Conservation (phyloP, 108 stramenopile genomes). For the Cyclotella atomus region DNA sequence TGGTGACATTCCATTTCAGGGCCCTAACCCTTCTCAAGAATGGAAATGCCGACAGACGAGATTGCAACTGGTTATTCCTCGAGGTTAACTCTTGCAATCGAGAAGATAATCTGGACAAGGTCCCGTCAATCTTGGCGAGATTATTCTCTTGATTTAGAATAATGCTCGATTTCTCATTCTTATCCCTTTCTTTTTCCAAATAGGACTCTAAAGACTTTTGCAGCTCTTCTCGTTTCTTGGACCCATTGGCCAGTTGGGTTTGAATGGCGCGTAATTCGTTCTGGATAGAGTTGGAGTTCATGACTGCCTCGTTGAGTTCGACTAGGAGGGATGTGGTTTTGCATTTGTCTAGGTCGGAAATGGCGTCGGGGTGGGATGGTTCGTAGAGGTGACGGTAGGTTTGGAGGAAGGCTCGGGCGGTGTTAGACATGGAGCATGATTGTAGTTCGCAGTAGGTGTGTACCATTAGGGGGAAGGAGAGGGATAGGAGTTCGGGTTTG, state of each 20-base stretch:
- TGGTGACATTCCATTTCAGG: slow-evolving; percentile 81
- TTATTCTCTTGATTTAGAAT: slow-evolving; percentile 12
- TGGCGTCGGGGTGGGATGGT: slow-evolving; percentile 60
- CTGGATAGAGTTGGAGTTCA: slow-evolving; percentile 14
- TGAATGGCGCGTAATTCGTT: slow-evolving; percentile 23
- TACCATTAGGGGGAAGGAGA: slow-evolving; percentile 84
- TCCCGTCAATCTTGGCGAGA: slow-evolving; percentile 20
- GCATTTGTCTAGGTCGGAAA: slow-evolving; percentile 73
- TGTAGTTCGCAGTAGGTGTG: slow-evolving; percentile 89
- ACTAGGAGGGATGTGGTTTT: slow-evolving; percentile 66
- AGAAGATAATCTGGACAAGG: slow-evolving; percentile 39
- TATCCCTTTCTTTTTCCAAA: neutral
- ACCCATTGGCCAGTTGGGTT: slow-evolving; percentile 12
- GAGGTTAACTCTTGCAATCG: slow-evolving; percentile 62
- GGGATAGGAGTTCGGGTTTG: slow-evolving; percentile 85
- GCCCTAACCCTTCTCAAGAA: slow-evolving; percentile 86
- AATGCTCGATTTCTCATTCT: slow-evolving; percentile 10
- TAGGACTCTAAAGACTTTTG: neutral
- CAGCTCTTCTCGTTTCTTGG: slow-evolving; percentile 28
- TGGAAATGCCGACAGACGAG: slow-evolving; percentile 67
- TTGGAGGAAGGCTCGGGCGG: slow-evolving; percentile 68
- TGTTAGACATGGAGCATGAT: slow-evolving; percentile 79
- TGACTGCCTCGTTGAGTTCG: slow-evolving; percentile 58
- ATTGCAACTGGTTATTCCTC: slow-evolving; percentile 47
- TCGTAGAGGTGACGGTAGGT: slow-evolving; percentile 84